Conservation (phyloP, 2,329 filamentous ascomycete genomes). For the Fusarium sp. region DNA sequence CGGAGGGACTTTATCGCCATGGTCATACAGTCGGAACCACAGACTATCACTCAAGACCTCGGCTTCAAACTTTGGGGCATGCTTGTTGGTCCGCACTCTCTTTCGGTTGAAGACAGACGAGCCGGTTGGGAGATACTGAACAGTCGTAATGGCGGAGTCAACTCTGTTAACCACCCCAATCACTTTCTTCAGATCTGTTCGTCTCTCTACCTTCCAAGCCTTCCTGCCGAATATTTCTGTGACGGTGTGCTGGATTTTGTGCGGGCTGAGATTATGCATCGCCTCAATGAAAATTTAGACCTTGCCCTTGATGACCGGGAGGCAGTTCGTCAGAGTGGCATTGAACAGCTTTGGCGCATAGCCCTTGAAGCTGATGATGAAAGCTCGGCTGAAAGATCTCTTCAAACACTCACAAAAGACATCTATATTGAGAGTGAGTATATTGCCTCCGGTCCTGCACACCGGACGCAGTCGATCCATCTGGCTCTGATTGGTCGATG, state of each 20-base stretch:
- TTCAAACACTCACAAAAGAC: slow-evolving; percentile 73
- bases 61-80: slow-evolving; percentile 76
- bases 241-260: slow-evolving; percentile 72
- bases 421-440: slow-evolving; percentile 73
- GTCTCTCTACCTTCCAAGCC: slow-evolving; percentile 64
- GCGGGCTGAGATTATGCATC: slow-evolving; percentile 60
- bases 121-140: slow-evolving; percentile 76
- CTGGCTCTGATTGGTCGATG: slow-evolving; percentile 78
- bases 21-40: slow-evolving; percentile 70
- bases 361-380: slow-evolving; percentile 74
- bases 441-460: slow-evolving; percentile 62
- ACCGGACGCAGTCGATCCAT: slow-evolving; percentile 69
- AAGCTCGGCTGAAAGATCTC: slow-evolving; percentile 75
- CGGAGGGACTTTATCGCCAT: slow-evolving; percentile 67
- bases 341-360: slow-evolving; percentile 85
- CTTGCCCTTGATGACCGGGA: slow-evolving; percentile 63
- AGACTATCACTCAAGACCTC: slow-evolving; percentile 70
- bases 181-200: slow-evolving; percentile 67
- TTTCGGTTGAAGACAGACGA: slow-evolving; percentile 70
- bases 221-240: slow-evolving; percentile 70
- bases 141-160: slow-evolving; percentile 53
- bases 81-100: slow-evolving; percentile 72
- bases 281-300: slow-evolving; percentile 57
- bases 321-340: slow-evolving; percentile 63
- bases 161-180: slow-evolving; percentile 55